phyloP scores from a whole-genome alignment of 352 stramenopile genomes.

The Globisporangium cederbergense region DNA sequence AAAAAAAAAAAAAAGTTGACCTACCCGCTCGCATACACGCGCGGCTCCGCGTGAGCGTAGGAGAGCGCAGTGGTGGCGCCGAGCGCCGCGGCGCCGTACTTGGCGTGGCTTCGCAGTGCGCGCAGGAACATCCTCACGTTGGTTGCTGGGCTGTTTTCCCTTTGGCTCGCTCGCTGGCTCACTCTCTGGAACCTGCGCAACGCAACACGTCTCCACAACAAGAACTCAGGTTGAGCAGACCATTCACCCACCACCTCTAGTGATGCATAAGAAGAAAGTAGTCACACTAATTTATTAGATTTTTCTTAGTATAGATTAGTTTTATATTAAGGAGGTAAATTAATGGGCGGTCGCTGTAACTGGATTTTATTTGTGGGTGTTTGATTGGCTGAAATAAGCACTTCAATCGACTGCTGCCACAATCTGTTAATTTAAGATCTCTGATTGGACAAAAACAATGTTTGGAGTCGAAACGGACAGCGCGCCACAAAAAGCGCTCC shows the following conservation, averaged over 20 bases:
- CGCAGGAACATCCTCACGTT: conserved; percentile 38
- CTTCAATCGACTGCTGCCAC: conserved; percentile 17
- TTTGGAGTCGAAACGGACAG: conserved; percentile 10
- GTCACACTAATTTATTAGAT: not conserved
- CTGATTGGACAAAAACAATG: conserved; percentile 10
- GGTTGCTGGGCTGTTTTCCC: not conserved
- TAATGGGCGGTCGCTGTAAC: not conserved
- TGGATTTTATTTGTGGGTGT: conserved; percentile 3
- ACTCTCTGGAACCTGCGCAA: not conserved
- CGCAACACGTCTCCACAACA: conserved; percentile 1
- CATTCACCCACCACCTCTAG: not conserved
- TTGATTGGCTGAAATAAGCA: conserved; percentile 12
- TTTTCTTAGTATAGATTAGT: not conserved
- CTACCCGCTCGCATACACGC: conserved; percentile 71
- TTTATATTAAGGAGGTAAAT: not conserved
- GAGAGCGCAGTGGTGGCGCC: conserved; percentile 33
- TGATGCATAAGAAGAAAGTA: not conserved
- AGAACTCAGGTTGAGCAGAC: not conserved
- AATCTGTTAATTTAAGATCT: not conserved
- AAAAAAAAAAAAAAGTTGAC: not conserved
- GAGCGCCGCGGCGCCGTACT: conserved; percentile 34
- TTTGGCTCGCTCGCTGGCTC: not conserved
- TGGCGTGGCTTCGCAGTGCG: conserved; percentile 27
- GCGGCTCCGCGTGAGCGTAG: conserved; percentile 39
- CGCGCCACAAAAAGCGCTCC: not conserved